Evolutionary conservation across 2,329 filamentous ascomycete genomes (phyloP), one percentile per base, ranked within the genome.

Genomic region (Arachnopeziza araneosa): DNA sequence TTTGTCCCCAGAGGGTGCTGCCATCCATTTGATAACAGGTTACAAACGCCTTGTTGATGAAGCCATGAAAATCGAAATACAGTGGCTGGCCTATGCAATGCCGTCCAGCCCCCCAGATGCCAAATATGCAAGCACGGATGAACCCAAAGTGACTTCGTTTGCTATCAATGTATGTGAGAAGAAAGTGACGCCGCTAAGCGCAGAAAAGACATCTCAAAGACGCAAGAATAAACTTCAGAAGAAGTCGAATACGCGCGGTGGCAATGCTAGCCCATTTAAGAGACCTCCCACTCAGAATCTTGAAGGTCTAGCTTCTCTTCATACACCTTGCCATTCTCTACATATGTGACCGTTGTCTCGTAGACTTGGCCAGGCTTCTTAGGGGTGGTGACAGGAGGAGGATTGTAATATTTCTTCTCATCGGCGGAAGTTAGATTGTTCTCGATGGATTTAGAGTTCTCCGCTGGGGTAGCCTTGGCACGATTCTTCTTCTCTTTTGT

Each of bases 231-330:
- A 44, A 14, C 17, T 12, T 44, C 36, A 44, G 17, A 44, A 4
- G 12, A 19, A 44, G 36, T 44, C 36, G 12, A 44, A 44, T 12
- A 14, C 17, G 17, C 17, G 36, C 12, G 36, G 17, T 44, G 36
- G 36, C 36, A 14, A 44, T 44, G 10, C 12, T 44, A 12, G 6
- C 6, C 36, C 26, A 58, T 54, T 54, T 67, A 71, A 55, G 69
- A 65, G 52, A 72, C 70, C 56, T 70, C 70, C 70, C 70, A 72
- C 50, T 72, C 70, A n/a, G 64, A 67, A 54, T 72, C 70, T 58
- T 69, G 61, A 21, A 67, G 32, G 6, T 55, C 63, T 10, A 9
- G 44, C 49, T 64, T 59, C 23, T 59, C 44, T 24, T 70, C 66
- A 14, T 44, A 12, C 10, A 44, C 36, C 36, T 44, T 44, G 5